Base-by-base conservation (phyloP, 2,329 filamentous ascomycete genomes). In the Didymella glomerata region DNA sequence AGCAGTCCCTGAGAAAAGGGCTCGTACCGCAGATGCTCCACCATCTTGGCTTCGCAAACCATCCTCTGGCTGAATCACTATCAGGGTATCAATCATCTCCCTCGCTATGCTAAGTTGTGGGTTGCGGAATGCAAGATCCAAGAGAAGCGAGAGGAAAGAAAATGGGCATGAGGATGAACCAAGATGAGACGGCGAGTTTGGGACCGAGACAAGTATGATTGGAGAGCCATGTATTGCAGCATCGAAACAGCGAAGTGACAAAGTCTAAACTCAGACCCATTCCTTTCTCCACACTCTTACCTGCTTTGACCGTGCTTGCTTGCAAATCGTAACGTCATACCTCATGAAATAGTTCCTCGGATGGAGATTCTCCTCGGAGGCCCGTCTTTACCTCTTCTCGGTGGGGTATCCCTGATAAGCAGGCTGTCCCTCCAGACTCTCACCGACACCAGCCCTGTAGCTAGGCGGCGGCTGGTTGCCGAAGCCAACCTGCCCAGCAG, bases 391-490 rank as follows among this genome's bases (percentile, higher is more conserved):
- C 61, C 69, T 65, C 68, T 77, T 77, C 60, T 76, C 72, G 9
- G 66, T 64, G 1, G 72, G 67, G 36, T 76, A 76, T 7, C 56
- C 56, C 14, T 59, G 56, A 48, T 76, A 75, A 7, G 71, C 71
- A 3, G 74, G 63, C 55, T 76, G 72, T 0, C 74, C 74, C 22
- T 75, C 67, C 1, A 77, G 62, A n/a, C 72, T 68, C 67, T 78
- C 76, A 8, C 76, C 76, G 13, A 77, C 62, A 28, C 76, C 75
- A 14, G 71, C 68, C 13, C 63, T 63, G 54, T 77, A 77, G 44
- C 63, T 72, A 6, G 75, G 74, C 32, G 76, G 75, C 16, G 71
- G 68, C 5, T 68, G 68, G 52, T 72, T 76, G 4, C 77, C 77
- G 55, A 76, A 78, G 3, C 73, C 71, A 14, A 79, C 65, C 44